Percentiles rank a stretch among this genome's conserved stretches.
These are phyloP conservation scores for Pseudogymnoascus sp. DNA, from an alignment of 2,329 filamentous ascomycete species.

Conservation along the genomic window DNA sequence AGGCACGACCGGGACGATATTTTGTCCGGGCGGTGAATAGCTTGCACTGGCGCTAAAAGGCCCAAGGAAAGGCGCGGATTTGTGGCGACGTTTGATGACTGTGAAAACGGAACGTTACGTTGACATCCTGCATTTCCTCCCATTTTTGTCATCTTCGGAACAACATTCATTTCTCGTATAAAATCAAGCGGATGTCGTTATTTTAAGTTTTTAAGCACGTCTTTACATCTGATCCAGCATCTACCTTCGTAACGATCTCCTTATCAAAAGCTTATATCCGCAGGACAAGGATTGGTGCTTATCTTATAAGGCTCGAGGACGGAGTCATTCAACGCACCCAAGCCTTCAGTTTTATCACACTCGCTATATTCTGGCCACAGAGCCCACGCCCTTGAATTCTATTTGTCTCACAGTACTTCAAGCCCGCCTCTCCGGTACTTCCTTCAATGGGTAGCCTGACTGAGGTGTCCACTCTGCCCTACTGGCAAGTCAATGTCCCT, in stretches of 20 bases:
- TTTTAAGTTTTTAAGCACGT: not conserved
- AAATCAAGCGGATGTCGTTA: not conserved
- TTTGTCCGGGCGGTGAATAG: not conserved
- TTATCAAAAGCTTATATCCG: constrained; percentile 3
- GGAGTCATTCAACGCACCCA: not conserved
- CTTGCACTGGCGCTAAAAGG: not conserved
- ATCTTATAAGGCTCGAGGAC: not conserved
- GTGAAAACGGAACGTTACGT: constrained; percentile 6
- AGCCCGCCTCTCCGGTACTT: not conserved
- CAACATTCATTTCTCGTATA: not conserved
- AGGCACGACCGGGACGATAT: not conserved
- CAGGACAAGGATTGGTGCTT: not conserved
- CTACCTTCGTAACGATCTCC: not conserved
- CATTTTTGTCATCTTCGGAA: not conserved
- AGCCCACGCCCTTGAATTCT: not conserved
- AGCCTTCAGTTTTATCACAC: not conserved
- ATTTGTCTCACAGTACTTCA: not conserved
- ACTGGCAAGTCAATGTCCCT: constrained; percentile 79
- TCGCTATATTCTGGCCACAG: not conserved
- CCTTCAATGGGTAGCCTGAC: not conserved
- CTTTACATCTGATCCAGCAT: not conserved
- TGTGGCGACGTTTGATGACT: constrained; percentile 2
- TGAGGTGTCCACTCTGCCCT: constrained; percentile 38
- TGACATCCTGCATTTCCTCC: not conserved
- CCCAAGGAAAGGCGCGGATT: not conserved